Conservation (phyloP, 2,329 filamentous ascomycete genomes). For the Neonectria sp. region DNA sequence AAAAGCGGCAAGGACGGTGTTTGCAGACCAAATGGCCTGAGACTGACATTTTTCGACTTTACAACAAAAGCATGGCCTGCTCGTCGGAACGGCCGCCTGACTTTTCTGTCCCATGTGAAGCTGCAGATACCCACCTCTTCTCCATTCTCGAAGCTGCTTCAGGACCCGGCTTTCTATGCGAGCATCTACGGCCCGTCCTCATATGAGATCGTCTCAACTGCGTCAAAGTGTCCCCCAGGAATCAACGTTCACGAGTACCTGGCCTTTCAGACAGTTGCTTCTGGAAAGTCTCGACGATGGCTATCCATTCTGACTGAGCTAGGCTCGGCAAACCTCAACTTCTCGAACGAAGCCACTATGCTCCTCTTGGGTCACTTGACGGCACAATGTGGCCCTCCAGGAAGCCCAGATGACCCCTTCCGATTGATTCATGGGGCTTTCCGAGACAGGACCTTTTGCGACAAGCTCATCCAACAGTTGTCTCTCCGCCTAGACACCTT, state of each 20-base stretch:
- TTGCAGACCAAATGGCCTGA: conserved; percentile 44
- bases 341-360: conserved; percentile 69
- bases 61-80: conserved; percentile 38
- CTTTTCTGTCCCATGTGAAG: conserved; percentile 42
- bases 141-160: conserved; percentile 37
- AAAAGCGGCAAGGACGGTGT: conserved; percentile 43
- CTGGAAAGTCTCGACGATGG: conserved; percentile 66
- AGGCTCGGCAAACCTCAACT: conserved; percentile 70
- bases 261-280: conserved; percentile 65
- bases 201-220: conserved; percentile 67
- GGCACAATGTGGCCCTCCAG: conserved; percentile 67
- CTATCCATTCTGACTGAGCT: conserved; percentile 64
- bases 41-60: conserved; percentile 38
- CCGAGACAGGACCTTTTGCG: conserved; percentile 64
- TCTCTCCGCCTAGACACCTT: conserved; percentile 60
- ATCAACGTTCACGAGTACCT: conserved; percentile 68
- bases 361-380: conserved; percentile 66
- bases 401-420: conserved; percentile 41
- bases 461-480: conserved; percentile 63
- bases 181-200: conserved; percentile 63
- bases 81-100: conserved; percentile 32
- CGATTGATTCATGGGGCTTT: conserved; percentile 67
- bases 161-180: conserved; percentile 34
- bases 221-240: conserved; percentile 63
- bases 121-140: conserved; percentile 37